Percentiles rank a stretch among this genome's conserved stretches.
phyloP scores from a whole-genome alignment of 2,329 filamentous ascomycete genomes.

The Cyanodermella asteris region DNA sequence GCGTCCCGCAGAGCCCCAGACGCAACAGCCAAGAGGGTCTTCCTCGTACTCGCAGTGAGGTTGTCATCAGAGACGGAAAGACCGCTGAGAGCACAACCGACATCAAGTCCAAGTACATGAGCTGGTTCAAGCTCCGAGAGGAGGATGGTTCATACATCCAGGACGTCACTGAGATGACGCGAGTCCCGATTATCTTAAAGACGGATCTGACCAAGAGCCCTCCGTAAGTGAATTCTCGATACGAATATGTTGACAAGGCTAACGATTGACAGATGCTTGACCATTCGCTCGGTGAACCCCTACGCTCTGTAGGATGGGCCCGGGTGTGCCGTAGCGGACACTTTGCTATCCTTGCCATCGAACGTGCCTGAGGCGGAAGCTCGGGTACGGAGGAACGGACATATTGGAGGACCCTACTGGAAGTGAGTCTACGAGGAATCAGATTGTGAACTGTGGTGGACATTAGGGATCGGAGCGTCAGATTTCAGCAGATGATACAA shows the following conservation, averaged over 20 bases:
- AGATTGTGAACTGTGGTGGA: no score
- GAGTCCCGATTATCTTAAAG: slow-evolving; percentile 94
- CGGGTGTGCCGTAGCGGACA: no score
- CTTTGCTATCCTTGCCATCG: no score
- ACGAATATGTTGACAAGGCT: slow-evolving; percentile 1
- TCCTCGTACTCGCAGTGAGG: slow-evolving; percentile 73
- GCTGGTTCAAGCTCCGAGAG: slow-evolving; percentile 72
- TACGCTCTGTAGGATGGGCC: slow-evolving; percentile 20
- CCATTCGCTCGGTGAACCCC: slow-evolving; percentile 28
- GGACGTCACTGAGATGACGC: slow-evolving; percentile 92
- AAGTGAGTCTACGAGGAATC: no score
- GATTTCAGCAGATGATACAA: no score
- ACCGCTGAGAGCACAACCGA: slow-evolving; percentile 46
- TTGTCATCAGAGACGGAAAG: no score
- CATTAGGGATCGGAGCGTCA: no score
- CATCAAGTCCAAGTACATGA: slow-evolving; percentile 86
- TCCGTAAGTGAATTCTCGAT: slow-evolving; percentile 49
- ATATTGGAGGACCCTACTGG: no score
- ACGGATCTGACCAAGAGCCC: slow-evolving; percentile 97
- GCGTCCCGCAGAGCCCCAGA: slow-evolving; percentile 76
- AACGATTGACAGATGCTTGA: slow-evolving; percentile 20
- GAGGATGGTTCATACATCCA: slow-evolving; percentile 93
- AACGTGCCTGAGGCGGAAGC: no score
- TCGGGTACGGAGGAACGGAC: no score
- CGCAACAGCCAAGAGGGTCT: slow-evolving; percentile 49